Evolutionary conservation across 1,139 yeast species (phyloP), one percentile per base, ranked within the genome.

Genomic region (Debaryomyces coudertii): DNA sequence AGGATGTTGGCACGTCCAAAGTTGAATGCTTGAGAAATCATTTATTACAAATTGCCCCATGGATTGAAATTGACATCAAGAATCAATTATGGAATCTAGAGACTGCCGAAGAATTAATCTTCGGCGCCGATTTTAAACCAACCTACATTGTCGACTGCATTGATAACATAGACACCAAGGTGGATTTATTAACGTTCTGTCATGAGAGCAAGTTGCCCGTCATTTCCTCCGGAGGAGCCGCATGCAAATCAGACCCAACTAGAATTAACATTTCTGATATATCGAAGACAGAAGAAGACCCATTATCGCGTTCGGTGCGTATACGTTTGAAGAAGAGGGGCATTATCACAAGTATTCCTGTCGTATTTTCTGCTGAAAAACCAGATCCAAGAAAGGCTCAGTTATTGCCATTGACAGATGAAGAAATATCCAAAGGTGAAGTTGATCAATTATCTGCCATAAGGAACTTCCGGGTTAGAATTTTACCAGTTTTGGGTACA

Each of bases 331-430:
- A 89, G 63, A 81, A 85, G 60, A 76, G 82, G 51, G 98, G 97
- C 2, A 85, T 93, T 34, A 62, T 72, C 12, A 73, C 77, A 4
- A 90, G 90, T 24, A 87, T 93, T 14, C 90, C 97, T 0, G 92
- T 90, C 6, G 95, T 90, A 1, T 93, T 89, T 60, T 87, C 96
- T 24, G 87, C 96, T 1, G 99, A 93, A 63, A 93, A 93, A 65
- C 99, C 99, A 1, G 97, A 92, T 59, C 96, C 96, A 31, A 82
- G 89, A 48, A 93, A 93, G 68, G 98, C 98, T 1, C 80, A 85
- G 53, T 66, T 93, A 49, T 69, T 93, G 51, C 97, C 97, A 5
- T 72, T 93, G 44, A 85, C 90, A 9, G 90, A 90, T 40, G 86
- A 82, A 33, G 95, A 89, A 62, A 77, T 82, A 48, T 82, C 79